Percentiles rank a stretch among this genome's conserved stretches.
Evolutionary conservation across 1,284 basidiomycete species (phyloP).

Genomic region (Malassezia globosa): DNA sequence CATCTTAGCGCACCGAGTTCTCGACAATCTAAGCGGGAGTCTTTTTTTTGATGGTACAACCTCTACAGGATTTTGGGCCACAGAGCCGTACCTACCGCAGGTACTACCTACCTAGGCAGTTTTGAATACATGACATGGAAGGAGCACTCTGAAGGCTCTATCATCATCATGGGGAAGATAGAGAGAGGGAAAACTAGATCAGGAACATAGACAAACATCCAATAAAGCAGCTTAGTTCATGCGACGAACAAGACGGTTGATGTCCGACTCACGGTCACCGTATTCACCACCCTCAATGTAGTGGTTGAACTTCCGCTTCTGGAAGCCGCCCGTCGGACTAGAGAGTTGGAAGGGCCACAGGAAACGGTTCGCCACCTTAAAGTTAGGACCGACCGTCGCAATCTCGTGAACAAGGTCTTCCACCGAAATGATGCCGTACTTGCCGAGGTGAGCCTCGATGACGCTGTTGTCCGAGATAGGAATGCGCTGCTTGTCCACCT

Average conservation of each 20-base stretch:
- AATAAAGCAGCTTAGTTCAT: constrained; percentile 53
- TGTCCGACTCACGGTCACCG: constrained; percentile 87
- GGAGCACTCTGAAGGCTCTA: no score
- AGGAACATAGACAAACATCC: constrained; percentile 10
- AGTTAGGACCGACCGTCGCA: constrained; percentile 86
- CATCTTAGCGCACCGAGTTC: no score
- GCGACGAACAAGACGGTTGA: constrained; percentile 92
- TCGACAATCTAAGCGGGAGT: background rate
- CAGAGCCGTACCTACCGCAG: background rate
- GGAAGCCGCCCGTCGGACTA: constrained; percentile 97
- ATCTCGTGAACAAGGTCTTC: constrained; percentile 98
- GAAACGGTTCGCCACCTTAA: constrained; percentile 79
- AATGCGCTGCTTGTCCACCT: constrained; percentile 93
- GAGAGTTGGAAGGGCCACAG: constrained; percentile 99
- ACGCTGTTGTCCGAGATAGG: constrained; percentile 86
- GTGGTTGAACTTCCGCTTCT: constrained; percentile 81
- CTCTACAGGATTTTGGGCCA: constrained; percentile 6
- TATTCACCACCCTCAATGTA: constrained; percentile 58
- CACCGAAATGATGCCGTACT: constrained; percentile 90
- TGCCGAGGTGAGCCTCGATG: constrained; percentile 83
- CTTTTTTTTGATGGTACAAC: constrained; percentile 6
- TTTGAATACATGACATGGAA: no score
- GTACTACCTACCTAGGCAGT: constrained; percentile 1
- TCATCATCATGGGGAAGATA: no score
- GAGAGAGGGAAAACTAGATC: no score